phyloP scores from a whole-genome alignment of 2,329 filamentous ascomycete genomes.

The Graphilbum sp. region DNA sequence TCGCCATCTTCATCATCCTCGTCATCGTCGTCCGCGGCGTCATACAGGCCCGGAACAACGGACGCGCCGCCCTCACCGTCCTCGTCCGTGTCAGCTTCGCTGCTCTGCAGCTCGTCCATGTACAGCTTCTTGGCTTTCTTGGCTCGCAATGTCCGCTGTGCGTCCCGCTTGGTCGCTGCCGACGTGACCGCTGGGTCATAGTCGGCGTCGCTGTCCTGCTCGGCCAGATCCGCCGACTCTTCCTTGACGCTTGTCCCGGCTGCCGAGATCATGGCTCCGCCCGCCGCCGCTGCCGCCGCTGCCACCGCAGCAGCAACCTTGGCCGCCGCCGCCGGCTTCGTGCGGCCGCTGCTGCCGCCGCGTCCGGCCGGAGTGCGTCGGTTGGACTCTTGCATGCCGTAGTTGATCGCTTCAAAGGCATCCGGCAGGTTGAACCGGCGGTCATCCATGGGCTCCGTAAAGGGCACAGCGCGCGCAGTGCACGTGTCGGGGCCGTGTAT shows the following conservation, averaged over 20 bases:
- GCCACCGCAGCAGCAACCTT: no score
- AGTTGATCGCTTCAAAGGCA: conserved; percentile 3
- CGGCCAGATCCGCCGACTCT: conserved; percentile 3
- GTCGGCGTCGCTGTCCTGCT: conserved; percentile 7
- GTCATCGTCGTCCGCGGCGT: background rate
- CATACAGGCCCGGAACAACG: background rate
- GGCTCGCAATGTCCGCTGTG: conserved; percentile 1
- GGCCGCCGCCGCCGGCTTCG: no score
- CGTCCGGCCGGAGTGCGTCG: background rate
- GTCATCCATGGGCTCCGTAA: conserved; percentile 17
- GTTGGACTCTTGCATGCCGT: background rate
- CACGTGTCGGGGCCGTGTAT: conserved; percentile 10
- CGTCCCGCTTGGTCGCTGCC: background rate
- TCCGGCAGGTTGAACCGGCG: conserved; percentile 16
- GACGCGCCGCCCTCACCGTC: conserved; percentile 2
- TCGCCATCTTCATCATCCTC: background rate
- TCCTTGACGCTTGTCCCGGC: background rate
- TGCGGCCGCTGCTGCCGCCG: background rate
- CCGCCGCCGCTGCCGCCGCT: no score
- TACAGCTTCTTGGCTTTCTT: background rate
- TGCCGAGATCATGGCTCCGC: no score
- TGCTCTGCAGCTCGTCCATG: background rate
- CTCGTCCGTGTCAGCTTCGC: conserved; percentile 1
- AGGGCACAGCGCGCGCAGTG: conserved; percentile 16
- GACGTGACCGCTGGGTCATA: conserved; percentile 3